phyloP scores from a whole-genome alignment of 345 rosid species.

The Eutrema yunnanense region DNA sequence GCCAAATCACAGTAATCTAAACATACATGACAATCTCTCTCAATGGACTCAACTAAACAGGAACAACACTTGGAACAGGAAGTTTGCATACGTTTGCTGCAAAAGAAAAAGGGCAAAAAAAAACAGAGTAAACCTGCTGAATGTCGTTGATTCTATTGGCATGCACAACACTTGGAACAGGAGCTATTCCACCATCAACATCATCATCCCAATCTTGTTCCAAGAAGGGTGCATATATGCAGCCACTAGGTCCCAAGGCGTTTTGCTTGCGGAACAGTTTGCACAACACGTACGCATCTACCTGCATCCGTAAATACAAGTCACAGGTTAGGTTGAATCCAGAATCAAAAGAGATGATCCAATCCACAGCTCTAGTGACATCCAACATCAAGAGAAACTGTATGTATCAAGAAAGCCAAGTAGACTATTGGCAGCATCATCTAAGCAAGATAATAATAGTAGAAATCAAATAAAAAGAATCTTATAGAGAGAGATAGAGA shows the following conservation, averaged over 20 bases:
- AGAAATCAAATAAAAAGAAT: neutral
- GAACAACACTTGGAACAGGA: neutral
- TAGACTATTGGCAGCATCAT: neutral
- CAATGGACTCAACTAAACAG: neutral
- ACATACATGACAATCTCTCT: neutral
- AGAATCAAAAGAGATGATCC: neutral
- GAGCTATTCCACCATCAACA: constrained; percentile 44
- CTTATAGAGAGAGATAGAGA: neutral
- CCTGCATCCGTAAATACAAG: constrained; percentile 19
- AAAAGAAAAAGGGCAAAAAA: neutral
- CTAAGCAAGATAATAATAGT: neutral
- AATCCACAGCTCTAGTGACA: neutral
- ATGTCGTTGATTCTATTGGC: neutral
- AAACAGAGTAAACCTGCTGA: neutral
- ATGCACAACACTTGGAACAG: neutral
- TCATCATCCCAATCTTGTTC: constrained; percentile 46
- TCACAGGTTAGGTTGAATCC: neutral
- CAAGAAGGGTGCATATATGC: neutral
- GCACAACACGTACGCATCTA: constrained; percentile 61
- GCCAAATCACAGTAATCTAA: neutral
- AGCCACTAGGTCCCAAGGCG: neutral
- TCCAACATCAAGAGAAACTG: neutral
- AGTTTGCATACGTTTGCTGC: neutral
- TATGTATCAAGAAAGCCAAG: neutral
- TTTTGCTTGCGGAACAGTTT: constrained; percentile 37